Evolutionary conservation across 768 basidiomycete species (phyloP).

Genomic region (Russula emetica): DNA sequence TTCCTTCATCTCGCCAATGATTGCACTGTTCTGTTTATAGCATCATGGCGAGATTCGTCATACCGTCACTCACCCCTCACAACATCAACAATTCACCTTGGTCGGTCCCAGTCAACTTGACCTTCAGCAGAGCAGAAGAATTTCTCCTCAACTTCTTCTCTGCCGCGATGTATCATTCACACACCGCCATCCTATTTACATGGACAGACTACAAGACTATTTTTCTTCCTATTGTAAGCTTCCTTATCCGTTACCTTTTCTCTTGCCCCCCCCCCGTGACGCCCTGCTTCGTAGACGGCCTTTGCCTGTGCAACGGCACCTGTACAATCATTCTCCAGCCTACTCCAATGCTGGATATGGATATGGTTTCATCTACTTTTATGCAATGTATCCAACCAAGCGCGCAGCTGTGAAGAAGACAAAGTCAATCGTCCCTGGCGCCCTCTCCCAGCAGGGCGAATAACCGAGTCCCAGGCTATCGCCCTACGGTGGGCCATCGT

Average conservation of each 20-base stretch:
- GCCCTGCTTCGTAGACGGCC: constrained; percentile 16
- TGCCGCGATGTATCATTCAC: constrained; percentile 21
- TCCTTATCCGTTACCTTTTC: background rate
- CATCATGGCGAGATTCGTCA: constrained; percentile 24
- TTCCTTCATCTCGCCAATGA: constrained; percentile 9
- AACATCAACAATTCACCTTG: constrained; percentile 20
- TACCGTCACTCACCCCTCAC: constrained; percentile 25
- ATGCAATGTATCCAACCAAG: constrained; percentile 32
- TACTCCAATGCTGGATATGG: constrained; percentile 28
- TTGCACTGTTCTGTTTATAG: background rate
- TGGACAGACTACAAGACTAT: constrained; percentile 34
- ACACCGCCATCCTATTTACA: constrained; percentile 33
- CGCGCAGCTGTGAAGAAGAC: constrained; percentile 29
- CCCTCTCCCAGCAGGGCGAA: constrained; percentile 31
- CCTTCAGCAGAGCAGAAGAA: constrained; percentile 17
- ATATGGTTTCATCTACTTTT: constrained; percentile 31
- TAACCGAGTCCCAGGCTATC: constrained; percentile 26
- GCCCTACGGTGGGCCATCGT: constrained; percentile 28
- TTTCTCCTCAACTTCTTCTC: constrained; percentile 15
- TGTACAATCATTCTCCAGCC: constrained; percentile 18
- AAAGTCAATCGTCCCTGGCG: constrained; percentile 32
- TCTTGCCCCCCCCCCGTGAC: background rate
- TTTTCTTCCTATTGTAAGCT: constrained; percentile 31
- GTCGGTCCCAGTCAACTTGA: constrained; percentile 21
- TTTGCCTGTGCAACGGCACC: constrained; percentile 29